A percentile compares a stretch with the other conserved stretches of the same genome.
These are phyloP conservation scores for Phytophthora sp. DNA, from an alignment of 352 stramenopile genomes.

Conservation along the genomic window DNA sequence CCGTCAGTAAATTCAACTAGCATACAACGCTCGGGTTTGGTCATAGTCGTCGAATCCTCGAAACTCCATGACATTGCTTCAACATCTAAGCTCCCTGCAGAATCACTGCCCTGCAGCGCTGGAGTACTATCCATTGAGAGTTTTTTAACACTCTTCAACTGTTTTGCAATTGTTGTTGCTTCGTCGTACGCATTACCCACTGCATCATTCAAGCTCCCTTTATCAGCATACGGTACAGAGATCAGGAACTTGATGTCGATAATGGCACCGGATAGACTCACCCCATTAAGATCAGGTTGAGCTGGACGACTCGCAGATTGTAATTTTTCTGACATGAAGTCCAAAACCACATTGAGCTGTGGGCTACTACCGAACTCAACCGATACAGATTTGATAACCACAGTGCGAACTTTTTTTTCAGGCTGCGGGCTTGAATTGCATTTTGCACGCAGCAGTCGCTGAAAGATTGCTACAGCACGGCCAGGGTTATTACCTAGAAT, in stretches of 20 bases:
- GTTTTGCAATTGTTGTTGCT: conserved; percentile 32
- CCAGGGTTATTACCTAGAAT: conserved; percentile 10
- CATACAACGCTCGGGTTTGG: too few relatives aligned
- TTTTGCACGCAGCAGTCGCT: conserved; percentile 46
- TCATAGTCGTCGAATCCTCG: too few relatives aligned
- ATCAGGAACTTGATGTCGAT: conserved; percentile 51
- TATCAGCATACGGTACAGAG: conserved; percentile 47
- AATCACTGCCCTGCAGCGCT: too few relatives aligned
- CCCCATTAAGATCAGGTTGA: neutral
- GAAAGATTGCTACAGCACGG: conserved; percentile 33
- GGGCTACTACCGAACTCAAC: conserved; percentile 34
- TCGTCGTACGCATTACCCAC: conserved; percentile 39
- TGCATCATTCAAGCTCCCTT: conserved; percentile 39
- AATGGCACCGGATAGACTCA: conserved; percentile 25
- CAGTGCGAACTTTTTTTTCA: conserved; percentile 48
- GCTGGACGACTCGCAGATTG: conserved; percentile 1
- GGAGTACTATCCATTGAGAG: too few relatives aligned
- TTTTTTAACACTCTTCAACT: conserved; percentile 29
- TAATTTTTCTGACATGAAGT: conserved; percentile 12
- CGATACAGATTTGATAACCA: conserved; percentile 36
- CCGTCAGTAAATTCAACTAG: conserved; percentile 36
- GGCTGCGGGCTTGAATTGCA: conserved; percentile 39
- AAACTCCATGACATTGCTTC: conserved; percentile 22
- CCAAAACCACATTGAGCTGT: conserved; percentile 27
- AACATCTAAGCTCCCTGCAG: conserved; percentile 3